Evolutionary conservation across 495 filamentous ascomycete genomes (phyloP), one percentile per base, ranked within the genome.

Genomic region (Trichoderma erinaceum): DNA sequence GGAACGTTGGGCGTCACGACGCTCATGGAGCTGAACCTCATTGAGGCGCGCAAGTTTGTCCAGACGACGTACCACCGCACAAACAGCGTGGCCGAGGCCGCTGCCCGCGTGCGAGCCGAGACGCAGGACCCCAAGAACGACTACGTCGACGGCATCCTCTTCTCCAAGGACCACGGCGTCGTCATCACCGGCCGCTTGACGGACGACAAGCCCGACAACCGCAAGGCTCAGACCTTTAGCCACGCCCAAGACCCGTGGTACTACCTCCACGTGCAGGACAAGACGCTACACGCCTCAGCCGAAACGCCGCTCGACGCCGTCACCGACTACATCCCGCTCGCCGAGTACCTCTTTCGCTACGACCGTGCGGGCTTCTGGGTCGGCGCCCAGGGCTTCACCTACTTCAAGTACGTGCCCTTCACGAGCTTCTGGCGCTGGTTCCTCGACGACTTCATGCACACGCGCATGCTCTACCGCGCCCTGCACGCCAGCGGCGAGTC

Each of bases 391-490:
- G 85, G 83, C 12, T 88, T 86, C 74, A 67, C 77, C 35, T 87
- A 85, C 72, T 86, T 87, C 75, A 46, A 69, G 27, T 75, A 77
- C 11, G 78, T 85, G 12, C 86, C 86, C 2, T 88, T 87, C 75
- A 85, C 75, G 25, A 76, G 77, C 41, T 71, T 85, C 71, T 85
- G 81, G 38, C 78, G 85, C 41, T 86, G 80, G 79, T 78, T 83
- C 69, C 83, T 89, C 13, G 86, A 90, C 71, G 82, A 85, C 73
- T 88, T 89, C 69, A 68, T 87, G 68, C 87, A 88, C 73, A 89
- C 87, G 61, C 78, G 87, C 21, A 86, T 87, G 80, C 81, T 88
- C 72, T 88, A 86, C 76, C 83, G 84, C 27, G 86, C 85, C 3
- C 74, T 87, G 3, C 85, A 88, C 75, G 83, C 78, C 35, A 82